Evolutionary conservation across 2,329 filamentous ascomycete genomes (phyloP).

Genomic region (Anthostomella pinea): DNA sequence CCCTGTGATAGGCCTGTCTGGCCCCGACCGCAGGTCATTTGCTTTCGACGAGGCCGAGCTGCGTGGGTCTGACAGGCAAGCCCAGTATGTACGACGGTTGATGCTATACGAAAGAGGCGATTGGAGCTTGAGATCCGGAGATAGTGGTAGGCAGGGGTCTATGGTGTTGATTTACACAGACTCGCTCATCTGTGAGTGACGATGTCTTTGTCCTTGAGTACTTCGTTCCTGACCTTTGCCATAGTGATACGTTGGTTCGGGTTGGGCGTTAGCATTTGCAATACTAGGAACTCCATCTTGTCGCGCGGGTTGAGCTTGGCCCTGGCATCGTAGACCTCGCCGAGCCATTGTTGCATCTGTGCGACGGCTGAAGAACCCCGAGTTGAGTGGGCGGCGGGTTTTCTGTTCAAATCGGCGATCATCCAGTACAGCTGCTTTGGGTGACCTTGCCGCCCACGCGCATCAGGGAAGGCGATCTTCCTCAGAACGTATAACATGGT

Average conservation of each 20-base stretch:
- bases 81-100: too few species aligned
- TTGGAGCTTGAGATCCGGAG: too few species aligned
- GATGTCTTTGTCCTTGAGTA: slow-evolving; percentile 29
- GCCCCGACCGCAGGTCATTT: too few species aligned
- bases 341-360: slow-evolving; percentile 57
- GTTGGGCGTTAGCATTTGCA: slow-evolving; percentile 53
- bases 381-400: slow-evolving; percentile 23
- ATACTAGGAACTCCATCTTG: slow-evolving; percentile 49
- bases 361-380: slow-evolving; percentile 37
- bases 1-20: too few species aligned
- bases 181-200: slow-evolving; percentile 3
- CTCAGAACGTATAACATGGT: slow-evolving; percentile 59
- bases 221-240: slow-evolving; percentile 46
- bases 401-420: slow-evolving; percentile 54
- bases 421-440: slow-evolving; percentile 55
- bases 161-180: too few species aligned
- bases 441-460: slow-evolving; percentile 46
- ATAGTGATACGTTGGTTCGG: slow-evolving; percentile 53
- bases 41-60: too few species aligned
- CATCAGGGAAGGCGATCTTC: slow-evolving; percentile 55
- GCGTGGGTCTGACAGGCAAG: too few species aligned
- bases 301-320: slow-evolving; percentile 45
- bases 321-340: slow-evolving; percentile 49
- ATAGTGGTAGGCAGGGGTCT: too few species aligned
- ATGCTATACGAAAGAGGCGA: too few species aligned